These are phyloP conservation scores for Agrostemma githago DNA, from an alignment of 148 eudicot genomes.

Conservation along the genomic window DNA sequence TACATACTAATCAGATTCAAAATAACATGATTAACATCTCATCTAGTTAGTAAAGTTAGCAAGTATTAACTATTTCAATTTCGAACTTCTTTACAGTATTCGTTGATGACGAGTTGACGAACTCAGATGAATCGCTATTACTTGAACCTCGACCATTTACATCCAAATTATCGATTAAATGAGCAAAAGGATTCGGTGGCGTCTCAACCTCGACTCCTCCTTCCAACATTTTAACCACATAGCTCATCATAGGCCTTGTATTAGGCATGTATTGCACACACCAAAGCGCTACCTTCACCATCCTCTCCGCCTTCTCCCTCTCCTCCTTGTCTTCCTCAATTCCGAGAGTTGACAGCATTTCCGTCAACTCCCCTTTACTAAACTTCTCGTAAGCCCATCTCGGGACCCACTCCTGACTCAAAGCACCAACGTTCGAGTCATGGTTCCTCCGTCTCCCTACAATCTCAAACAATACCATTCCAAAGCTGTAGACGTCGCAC, in stretches of 20 bases:
- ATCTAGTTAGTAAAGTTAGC: background rate
- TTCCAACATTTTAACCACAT: slow-evolving; percentile 32
- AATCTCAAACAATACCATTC: slow-evolving; percentile 32
- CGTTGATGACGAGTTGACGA: slow-evolving; percentile 3
- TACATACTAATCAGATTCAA: too few species aligned
- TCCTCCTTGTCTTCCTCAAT: background rate
- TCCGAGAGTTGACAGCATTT: slow-evolving; percentile 20
- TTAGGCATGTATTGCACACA: slow-evolving; percentile 32
- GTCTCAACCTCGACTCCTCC: slow-evolving; percentile 25
- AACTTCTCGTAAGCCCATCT: slow-evolving; percentile 27
- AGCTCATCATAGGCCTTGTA: slow-evolving; percentile 29
- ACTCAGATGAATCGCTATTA: background rate
- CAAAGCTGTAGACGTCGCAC: slow-evolving; percentile 33
- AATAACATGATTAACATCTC: too few species aligned
- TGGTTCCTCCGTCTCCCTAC: slow-evolving; percentile 31
- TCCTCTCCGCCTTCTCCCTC: slow-evolving; percentile 21
- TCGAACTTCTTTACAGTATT: background rate
- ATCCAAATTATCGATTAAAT: slow-evolving; percentile 8
- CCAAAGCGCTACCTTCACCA: slow-evolving; percentile 31
- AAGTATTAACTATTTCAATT: background rate
- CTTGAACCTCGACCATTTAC: background rate
- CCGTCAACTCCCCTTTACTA: slow-evolving; percentile 12
- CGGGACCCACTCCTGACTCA: slow-evolving; percentile 31
- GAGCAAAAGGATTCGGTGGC: slow-evolving; percentile 34
- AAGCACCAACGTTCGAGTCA: slow-evolving; percentile 14